Conservation (phyloP, 176 grass and related monocot species). For the Bothriochloa decipiens region DNA sequence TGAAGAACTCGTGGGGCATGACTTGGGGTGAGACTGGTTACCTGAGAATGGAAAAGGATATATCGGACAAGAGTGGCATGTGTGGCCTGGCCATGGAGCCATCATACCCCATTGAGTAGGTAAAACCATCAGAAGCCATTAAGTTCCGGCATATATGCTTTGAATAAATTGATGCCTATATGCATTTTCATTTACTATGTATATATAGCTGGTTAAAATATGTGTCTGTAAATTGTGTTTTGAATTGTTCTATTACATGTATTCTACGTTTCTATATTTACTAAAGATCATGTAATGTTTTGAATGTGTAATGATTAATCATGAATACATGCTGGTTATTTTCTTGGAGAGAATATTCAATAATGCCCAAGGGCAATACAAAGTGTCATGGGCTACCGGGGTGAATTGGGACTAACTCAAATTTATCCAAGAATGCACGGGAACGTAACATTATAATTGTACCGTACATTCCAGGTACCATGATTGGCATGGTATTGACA, state of each 20-base stretch:
- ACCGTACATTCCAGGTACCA: too few species aligned
- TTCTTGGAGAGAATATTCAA: neutral
- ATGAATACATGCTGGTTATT: neutral
- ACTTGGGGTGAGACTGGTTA: slow-evolving; percentile 25
- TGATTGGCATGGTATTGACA: too few species aligned
- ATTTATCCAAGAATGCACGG: neutral
- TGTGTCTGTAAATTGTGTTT: neutral
- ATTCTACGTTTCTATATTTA: neutral
- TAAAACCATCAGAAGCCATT: neutral
- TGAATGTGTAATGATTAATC: neutral
- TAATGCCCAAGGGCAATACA: neutral
- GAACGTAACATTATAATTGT: too few species aligned
- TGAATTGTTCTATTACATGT: neutral
- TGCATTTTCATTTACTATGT: neutral
- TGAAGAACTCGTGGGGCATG: slow-evolving; percentile 42
- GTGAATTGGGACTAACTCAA: neutral
- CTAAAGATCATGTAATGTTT: neutral
- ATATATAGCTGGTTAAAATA: neutral
- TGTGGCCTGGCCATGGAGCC: slow-evolving; percentile 4
- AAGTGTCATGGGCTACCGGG: neutral
- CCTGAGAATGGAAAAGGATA: slow-evolving; percentile 32
- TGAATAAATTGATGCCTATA: neutral
- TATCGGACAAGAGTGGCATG: neutral
- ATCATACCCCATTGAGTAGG: slow-evolving; percentile 18
- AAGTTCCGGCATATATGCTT: too few species aligned